phyloP scores from a whole-genome alignment of 2,329 filamentous ascomycete species.

The Mariannaea sp. region DNA sequence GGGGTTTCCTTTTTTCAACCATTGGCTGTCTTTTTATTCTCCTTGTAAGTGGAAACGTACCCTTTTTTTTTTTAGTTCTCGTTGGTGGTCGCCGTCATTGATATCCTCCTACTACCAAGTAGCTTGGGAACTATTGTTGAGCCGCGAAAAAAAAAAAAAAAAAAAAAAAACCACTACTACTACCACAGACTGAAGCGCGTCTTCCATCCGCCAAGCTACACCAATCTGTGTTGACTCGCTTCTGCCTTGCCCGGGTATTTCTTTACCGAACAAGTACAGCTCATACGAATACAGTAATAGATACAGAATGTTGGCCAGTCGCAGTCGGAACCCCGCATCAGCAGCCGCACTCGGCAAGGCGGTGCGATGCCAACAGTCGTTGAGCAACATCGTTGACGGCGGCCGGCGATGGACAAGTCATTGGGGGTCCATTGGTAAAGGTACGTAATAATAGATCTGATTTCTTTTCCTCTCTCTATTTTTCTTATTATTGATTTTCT shows the following conservation, averaged over 20 bases:
- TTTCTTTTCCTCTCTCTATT: neutral
- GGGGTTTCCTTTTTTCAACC: neutral
- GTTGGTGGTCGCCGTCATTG: too few species aligned
- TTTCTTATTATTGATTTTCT: neutral
- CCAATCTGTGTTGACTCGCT: slow-evolving; percentile 16
- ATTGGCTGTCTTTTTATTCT: neutral
- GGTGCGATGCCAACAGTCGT: slow-evolving; percentile 23
- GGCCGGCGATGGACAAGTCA: slow-evolving; percentile 28
- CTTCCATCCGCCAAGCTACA: slow-evolving; percentile 1
- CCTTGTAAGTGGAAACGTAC: neutral
- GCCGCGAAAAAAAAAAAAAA: slow-evolving; percentile 6
- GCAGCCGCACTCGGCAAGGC: slow-evolving; percentile 26
- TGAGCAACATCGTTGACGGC: slow-evolving; percentile 7
- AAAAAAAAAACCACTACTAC: too few species aligned
- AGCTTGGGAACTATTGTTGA: neutral
- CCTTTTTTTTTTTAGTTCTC: too few species aligned
- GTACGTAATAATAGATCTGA: slow-evolving; percentile 25
- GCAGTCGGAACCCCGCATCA: slow-evolving; percentile 31
- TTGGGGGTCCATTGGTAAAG: slow-evolving; percentile 27
- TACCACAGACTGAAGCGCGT: neutral
- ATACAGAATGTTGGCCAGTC: slow-evolving; percentile 27
- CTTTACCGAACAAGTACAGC: neutral
- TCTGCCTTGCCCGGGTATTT: neutral
- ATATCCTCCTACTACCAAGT: too few species aligned
- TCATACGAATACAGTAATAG: neutral